Evolutionary conservation across 2,329 filamentous ascomycete genomes (phyloP).

Genomic region (Cyanodermella asteris): DNA sequence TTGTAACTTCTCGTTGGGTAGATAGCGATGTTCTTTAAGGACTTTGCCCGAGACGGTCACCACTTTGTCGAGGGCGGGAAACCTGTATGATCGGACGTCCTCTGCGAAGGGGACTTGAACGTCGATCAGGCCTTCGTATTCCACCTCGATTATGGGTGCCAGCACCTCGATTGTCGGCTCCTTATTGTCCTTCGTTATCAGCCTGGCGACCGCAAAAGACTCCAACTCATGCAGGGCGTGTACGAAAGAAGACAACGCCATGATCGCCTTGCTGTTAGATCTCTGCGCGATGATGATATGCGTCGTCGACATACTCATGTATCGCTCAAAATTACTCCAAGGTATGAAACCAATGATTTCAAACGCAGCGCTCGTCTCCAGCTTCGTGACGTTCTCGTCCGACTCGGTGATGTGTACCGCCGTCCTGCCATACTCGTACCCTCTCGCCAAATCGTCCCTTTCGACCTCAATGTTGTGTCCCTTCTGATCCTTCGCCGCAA

Average conservation of each 20-base stretch:
- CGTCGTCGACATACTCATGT: conserved; percentile 63
- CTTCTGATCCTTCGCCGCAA: conserved; percentile 50
- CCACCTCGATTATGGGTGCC: conserved; percentile 54
- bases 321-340: conserved; percentile 51
- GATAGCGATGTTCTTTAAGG: conserved; percentile 59
- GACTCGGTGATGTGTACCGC: conserved; percentile 74
- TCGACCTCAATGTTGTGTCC: conserved; percentile 67
- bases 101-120: conserved; percentile 82
- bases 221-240: conserved; percentile 71
- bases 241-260: conserved; percentile 75
- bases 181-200: conserved; percentile 67
- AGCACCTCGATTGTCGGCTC: conserved; percentile 58
- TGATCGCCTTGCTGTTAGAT: conserved; percentile 56
- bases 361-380: conserved; percentile 54
- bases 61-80: conserved; percentile 72
- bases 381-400: conserved; percentile 70
- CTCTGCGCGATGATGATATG: conserved; percentile 58
- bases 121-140: conserved; percentile 72
- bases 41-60: conserved; percentile 67
- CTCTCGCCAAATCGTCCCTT: conserved; percentile 68
- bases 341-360: conserved; percentile 75
- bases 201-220: conserved; percentile 63
- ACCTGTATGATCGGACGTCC: conserved; percentile 74
- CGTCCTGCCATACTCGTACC: conserved; percentile 81
- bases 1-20: conserved; percentile 53